Base-by-base conservation (phyloP, 2,329 filamentous ascomycete species). In the Curvularia verruculosa region DNA sequence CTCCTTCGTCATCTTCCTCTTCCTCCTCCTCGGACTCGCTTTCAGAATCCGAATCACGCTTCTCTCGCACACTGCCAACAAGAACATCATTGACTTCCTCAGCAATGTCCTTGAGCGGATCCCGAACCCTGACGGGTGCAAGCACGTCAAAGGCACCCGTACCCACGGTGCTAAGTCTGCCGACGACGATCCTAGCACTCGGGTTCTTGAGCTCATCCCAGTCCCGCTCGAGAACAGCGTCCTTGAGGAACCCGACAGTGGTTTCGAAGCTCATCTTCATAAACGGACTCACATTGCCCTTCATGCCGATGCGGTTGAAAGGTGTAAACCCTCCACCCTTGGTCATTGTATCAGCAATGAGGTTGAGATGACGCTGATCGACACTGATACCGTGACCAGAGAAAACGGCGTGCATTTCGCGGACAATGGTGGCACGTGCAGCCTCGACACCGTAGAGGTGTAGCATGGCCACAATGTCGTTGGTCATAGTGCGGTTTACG, bases 191-290 rank as follows among this genome's bases (percentile, higher is more conserved):
- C 57, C 94, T 85, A 61, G 91, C 89, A 76, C 90, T 95, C 0
- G 96, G 95, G 58, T 89, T 92, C 58, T 84, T 87, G 59, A 99
- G 81, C 69, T 95, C 90, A 76, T 99, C 95, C 83, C 87, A 91
- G 76, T 98, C 95, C 48, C 91, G 88, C 71, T 96, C 92, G 56
- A 96, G 81, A 24, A 97, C 89, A 1, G 95, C 93, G 73, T 98
- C 95, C 76, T 90, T 93, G 70, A 99, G 83, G 82, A 97, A 97
- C 0, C 90, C 89, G 37, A 98, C 85, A 2, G 95, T 99, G 3
- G 95, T 99, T 84, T 99, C 95, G 80, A 98, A 99, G 76, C 91
- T 96, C 94, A 98, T 98, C 84, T 98, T 98, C 79, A 95, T 94
- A 68, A 99, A 94, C 0, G 95, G 92, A 65, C 89, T 93, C 26